phyloP scores from a whole-genome alignment of 2,329 filamentous ascomycete species.

The Phialophora chinensis region DNA sequence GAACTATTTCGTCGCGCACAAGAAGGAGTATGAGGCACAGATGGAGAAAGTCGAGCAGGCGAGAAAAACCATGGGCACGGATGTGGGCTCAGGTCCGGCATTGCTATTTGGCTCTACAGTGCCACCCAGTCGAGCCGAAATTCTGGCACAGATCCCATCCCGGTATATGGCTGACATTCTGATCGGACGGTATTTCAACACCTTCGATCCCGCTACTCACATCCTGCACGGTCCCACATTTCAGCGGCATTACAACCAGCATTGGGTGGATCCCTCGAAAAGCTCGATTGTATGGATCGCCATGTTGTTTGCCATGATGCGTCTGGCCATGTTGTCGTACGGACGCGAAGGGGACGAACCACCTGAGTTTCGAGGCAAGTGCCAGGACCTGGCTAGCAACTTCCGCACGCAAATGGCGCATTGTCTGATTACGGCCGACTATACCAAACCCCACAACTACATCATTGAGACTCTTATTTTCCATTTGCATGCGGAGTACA shows the following conservation, averaged over 20 bases:
- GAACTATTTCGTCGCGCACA: conserved; percentile 83
- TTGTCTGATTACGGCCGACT: conserved; percentile 67
- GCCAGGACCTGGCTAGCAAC: conserved; percentile 53
- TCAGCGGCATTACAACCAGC: conserved; percentile 70
- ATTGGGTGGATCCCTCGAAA: conserved; percentile 65
- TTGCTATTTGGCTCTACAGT: conserved; percentile 77
- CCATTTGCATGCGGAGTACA: conserved; percentile 67
- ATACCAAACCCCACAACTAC: conserved; percentile 65
- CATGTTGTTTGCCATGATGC: conserved; percentile 69
- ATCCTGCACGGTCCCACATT: conserved; percentile 87
- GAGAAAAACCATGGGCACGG: conserved; percentile 63
- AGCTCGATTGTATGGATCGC: conserved; percentile 67
- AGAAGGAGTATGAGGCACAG: conserved; percentile 85
- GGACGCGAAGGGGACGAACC: conserved; percentile 67
- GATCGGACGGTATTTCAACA: conserved; percentile 89
- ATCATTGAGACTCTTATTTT: conserved; percentile 67
- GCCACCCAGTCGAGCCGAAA: conserved; percentile 73
- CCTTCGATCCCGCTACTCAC: conserved; percentile 69
- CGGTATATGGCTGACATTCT: conserved; percentile 84
- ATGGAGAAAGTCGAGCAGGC: conserved; percentile 75
- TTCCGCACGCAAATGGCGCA: conserved; percentile 65
- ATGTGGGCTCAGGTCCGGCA: conserved; percentile 69
- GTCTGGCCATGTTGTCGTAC: conserved; percentile 68
- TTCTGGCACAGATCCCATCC: conserved; percentile 78
- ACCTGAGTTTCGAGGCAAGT: conserved; percentile 65